Evolutionary conservation across 2,329 filamentous ascomycete species (phyloP), one percentile per base, ranked within the genome.

Genomic region (Aspergillus floridensis): DNA sequence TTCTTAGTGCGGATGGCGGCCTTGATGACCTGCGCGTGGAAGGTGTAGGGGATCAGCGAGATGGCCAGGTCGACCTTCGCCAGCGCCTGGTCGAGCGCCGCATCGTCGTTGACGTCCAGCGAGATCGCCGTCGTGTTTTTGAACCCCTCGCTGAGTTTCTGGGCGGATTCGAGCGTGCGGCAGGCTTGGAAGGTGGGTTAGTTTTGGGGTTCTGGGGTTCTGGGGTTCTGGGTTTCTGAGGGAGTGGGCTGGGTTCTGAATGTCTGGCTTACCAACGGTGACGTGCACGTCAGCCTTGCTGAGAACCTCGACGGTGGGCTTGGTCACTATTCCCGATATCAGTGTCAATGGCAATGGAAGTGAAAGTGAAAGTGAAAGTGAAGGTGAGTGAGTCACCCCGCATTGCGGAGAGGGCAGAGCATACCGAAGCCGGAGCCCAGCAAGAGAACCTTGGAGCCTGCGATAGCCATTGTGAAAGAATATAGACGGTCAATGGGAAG

Each of bases 1-100:
- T 93, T 96, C 90, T 96, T 97, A 71, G 88, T 85, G 71, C 88
- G 86, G 79, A 98, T 97, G 64, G 92, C 93, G 38, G 89, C 88
- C 84, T 96, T 93, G 86, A 97, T 96, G 70, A 97, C 92, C 58
- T 84, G 82, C 49, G 89, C 90, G 77, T 96, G 92, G 84, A 87
- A 91, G 61, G 87, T 96, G 81, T 97, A 98, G 53, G 93, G 93
- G 69, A 98, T 96, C 77, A 98, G 77, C 72, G 81, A 86, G 75
- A 93, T 89, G 74, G 89, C 87, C 11, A 96, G 79, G 74, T 95
- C 90, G 74, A 90, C 84, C 82, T 96, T 87, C 72, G 83, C 87
- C 60, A 96, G 85, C 72, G 87, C 91, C 56, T 87, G 86, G 71
- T 97, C 92, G 60, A 98, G 87, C 35, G 90, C 92, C 59, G 82